Conservation (phyloP, 495 filamentous ascomycete genomes). For the Trichoderma virens region DNA sequence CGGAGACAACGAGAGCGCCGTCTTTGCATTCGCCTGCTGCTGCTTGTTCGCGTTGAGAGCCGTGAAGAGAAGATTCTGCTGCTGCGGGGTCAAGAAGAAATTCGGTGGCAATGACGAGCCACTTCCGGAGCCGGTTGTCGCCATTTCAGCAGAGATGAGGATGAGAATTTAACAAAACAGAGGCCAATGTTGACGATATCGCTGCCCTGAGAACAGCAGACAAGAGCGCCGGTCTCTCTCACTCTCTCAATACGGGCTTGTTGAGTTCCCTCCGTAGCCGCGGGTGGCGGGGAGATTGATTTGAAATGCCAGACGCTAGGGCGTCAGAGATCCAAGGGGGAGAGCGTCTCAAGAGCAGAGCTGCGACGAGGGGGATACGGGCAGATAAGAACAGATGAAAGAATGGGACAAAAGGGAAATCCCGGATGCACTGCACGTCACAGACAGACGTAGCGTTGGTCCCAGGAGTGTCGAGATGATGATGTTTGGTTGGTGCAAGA, state of each 20-base stretch:
- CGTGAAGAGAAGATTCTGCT: slow-evolving; percentile 81
- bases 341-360: not conserved
- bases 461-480: slow-evolving; percentile 2
- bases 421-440: not conserved
- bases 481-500: not conserved
- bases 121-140: not conserved
- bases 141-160: not conserved
- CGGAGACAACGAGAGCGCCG: slow-evolving; percentile 41
- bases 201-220: not conserved
- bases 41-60: slow-evolving; percentile 74
- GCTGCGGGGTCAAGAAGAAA: slow-evolving; percentile 64
- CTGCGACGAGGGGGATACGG: not conserved
- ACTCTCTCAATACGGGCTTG: not conserved
- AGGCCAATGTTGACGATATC: not conserved
- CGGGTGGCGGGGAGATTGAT: slow-evolving; percentile 6
- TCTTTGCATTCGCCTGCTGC: slow-evolving; percentile 23
- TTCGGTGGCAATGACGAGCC: slow-evolving; percentile 18
- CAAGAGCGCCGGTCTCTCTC: not conserved
- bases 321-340: not conserved
- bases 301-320: slow-evolving; percentile 4
- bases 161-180: not conserved
- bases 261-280: not conserved
- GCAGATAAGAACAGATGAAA: not conserved
- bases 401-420: too few relatives aligned
- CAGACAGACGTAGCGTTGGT: not conserved